Base-by-base conservation (phyloP, 1,139 yeast species). In the Sugiyamaella japonica region DNA sequence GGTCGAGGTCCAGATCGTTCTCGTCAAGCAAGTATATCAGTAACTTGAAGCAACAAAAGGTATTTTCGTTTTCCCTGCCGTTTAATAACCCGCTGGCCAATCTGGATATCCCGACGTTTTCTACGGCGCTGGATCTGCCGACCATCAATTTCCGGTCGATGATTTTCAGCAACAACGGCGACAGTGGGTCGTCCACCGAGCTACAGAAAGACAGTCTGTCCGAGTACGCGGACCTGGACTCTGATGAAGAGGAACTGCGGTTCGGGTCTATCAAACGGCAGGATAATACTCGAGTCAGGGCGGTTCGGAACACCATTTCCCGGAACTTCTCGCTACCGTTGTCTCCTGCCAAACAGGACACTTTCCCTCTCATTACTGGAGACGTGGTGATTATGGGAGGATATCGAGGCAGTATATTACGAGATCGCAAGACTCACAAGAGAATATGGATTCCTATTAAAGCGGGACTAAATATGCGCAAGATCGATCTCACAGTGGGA, bases 381-480 rank as follows among this genome's bases (percentile, higher is more conserved):
- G 89, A 89, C 63, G 78, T 90, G 1, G 82, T 90, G 1, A 76
- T 90, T 1, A 59, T 90, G 70, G 97, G 97, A 2, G 97, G 97
- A 0, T 90, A 87, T 69, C 76, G 97, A 63, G 97, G 97, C 1
- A 83, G 90, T 29, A 80, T 86, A n/a, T 70, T 90, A 53, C 70
- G 95, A 47, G 95, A 88, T 63, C 66, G 81, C 0, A 75, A 75
- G 34, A 85, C 95, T 0, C 73, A 76, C 15, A 80, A 84, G 57
- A 75, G 93, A 50, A 80, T 87, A 1, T 90, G 97, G 97, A 81
- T 90, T 34, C 97, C 97, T 0, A 68, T 89, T 32, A 86, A 86
- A 64, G 96, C 95, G 0, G 96, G 97, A 0, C 78, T 90, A 54
- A 84, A 88, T 62, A 73, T 89, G 43, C 74, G 85, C 17, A 86